Conservation (phyloP, 371 early-diverging fungal species). For the Apophysomyces ossiformis region DNA sequence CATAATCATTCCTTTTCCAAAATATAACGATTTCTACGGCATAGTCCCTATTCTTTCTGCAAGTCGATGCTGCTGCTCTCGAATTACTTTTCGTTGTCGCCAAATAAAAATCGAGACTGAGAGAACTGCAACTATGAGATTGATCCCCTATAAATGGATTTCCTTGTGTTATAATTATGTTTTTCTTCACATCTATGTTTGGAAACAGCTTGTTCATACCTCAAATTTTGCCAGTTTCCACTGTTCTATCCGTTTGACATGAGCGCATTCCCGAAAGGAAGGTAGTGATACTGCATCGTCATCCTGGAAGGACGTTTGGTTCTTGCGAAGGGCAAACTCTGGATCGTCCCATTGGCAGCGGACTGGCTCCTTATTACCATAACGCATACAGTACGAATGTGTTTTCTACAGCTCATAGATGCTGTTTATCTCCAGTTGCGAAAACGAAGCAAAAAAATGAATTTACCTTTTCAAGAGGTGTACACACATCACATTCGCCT, state of each 20-base stretch:
- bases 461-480: slow-evolving; percentile 47
- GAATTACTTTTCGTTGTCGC: slow-evolving; percentile 47
- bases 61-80: slow-evolving; percentile 46
- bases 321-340: slow-evolving; percentile 31
- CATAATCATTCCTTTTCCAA: slow-evolving; percentile 34
- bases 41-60: slow-evolving; percentile 48
- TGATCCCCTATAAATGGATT: slow-evolving; percentile 26
- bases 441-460: not conserved
- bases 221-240: slow-evolving; percentile 42
- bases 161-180: not conserved
- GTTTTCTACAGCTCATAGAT: slow-evolving; percentile 38
- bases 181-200: not conserved
- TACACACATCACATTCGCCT: slow-evolving; percentile 50
- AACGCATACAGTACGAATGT: slow-evolving; percentile 43
- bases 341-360: slow-evolving; percentile 53
- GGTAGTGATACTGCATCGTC: slow-evolving; percentile 47
- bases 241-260: slow-evolving; percentile 42
- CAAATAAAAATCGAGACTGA: slow-evolving; percentile 40
- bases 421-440: not conserved
- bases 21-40: not conserved
- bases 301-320: slow-evolving; percentile 39
- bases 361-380: slow-evolving; percentile 51
- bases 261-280: slow-evolving; percentile 42
- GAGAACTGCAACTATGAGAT: slow-evolving; percentile 34
- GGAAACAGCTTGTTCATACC: slow-evolving; percentile 19